These are phyloP conservation scores for Elsinoe necatrix DNA, from an alignment of 2,329 filamentous ascomycete genomes.

Conservation along the genomic window DNA sequence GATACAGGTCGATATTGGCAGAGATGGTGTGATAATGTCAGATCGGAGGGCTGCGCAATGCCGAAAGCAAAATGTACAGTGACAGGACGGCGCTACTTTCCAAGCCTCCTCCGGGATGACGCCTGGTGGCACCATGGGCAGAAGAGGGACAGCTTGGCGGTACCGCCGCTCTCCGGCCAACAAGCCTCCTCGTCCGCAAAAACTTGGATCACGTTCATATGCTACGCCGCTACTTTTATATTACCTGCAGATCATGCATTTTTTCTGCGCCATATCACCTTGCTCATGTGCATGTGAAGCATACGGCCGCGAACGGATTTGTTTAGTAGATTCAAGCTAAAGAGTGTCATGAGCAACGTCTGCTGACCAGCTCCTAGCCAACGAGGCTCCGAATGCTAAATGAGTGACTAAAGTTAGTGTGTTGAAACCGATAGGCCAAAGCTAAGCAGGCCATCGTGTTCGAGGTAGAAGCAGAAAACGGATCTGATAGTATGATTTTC, in stretches of 20 bases:
- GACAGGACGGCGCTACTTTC: background rate
- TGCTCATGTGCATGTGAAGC: background rate
- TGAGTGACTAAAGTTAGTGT: background rate
- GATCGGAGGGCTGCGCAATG: background rate
- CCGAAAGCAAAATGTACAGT: background rate
- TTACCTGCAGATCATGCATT: background rate
- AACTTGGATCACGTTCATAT: background rate
- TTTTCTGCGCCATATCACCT: background rate
- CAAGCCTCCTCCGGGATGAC: slow-evolving; percentile 1
- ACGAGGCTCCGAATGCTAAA: background rate
- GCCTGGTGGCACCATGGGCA: background rate
- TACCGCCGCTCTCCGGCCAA: background rate
- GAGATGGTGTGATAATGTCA: background rate
- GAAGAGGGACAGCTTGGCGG: background rate
- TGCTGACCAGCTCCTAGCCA: background rate
- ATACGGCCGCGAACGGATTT: background rate
- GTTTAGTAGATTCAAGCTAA: background rate
- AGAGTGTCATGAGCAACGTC: background rate
- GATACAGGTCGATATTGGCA: background rate
- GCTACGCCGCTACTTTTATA: background rate
- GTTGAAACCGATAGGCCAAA: background rate
- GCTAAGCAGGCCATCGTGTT: background rate
- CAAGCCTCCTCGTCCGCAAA: background rate
- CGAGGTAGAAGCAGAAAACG: background rate
- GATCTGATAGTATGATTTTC: background rate